Percentiles rank a stretch among this genome's conserved stretches.
These are phyloP conservation scores for Fusarium sacchari DNA, from an alignment of 2,329 filamentous ascomycete species.

Conservation along the genomic window DNA sequence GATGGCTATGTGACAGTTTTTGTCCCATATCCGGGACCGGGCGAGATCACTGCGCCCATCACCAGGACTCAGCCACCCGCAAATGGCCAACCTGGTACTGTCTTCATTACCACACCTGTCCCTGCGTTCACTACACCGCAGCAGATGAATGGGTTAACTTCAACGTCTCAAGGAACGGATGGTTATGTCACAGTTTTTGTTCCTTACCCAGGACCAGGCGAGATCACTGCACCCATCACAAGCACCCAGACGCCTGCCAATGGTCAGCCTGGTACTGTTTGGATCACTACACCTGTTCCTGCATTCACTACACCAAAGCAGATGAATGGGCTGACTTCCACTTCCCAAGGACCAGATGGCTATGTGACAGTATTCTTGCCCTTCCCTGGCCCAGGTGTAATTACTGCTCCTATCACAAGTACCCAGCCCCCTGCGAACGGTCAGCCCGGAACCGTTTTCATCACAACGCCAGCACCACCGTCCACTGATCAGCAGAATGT, in stretches of 20 bases:
- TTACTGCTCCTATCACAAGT: conserved; percentile 12
- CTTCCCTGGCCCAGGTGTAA: conserved; percentile 4
- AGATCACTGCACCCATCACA: conserved; percentile 14
- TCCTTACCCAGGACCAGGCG: not conserved
- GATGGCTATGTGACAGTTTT: conserved; percentile 28
- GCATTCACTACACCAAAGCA: not conserved
- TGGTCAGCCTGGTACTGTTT: conserved; percentile 18
- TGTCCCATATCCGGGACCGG: conserved; percentile 18
- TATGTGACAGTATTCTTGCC: conserved; percentile 21
- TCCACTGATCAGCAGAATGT: not conserved
- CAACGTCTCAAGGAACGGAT: not conserved
- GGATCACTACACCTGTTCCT: conserved; percentile 1
- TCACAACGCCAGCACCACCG: conserved; percentile 6
- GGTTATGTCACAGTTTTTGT: conserved; percentile 19
- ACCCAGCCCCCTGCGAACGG: not conserved
- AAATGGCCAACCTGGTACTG: conserved; percentile 10
- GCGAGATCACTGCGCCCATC: conserved; percentile 18
- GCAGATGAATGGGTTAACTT: conserved; percentile 7
- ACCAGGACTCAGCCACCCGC: conserved; percentile 12
- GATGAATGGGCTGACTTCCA: not conserved
- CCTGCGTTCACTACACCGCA: conserved; percentile 3
- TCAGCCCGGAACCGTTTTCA: conserved; percentile 15
- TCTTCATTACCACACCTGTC: conserved; percentile 12
- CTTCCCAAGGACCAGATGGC: conserved; percentile 1
- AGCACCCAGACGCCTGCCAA: not conserved